Evolutionary conservation across 2,329 filamentous ascomycete genomes (phyloP).

Genomic region (Basipetospora chlamydospora): DNA sequence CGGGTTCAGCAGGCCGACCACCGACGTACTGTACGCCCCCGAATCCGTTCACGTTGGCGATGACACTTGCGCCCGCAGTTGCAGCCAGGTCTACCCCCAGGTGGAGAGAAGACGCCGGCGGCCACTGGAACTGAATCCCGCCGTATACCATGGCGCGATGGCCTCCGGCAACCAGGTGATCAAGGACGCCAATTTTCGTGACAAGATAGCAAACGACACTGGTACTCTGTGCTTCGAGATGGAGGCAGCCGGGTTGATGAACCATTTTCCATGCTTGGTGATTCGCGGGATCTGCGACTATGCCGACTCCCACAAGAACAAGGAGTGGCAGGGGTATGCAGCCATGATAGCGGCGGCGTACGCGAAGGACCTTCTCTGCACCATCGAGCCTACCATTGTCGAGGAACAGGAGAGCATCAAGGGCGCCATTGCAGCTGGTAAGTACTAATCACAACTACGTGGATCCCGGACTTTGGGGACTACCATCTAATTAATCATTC

Average conservation of each 20-base stretch:
- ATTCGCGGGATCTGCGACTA: slow-evolving; percentile 23
- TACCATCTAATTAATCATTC: too few species aligned
- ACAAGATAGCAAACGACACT: slow-evolving; percentile 1
- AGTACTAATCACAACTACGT: too few species aligned
- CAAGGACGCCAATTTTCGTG: slow-evolving; percentile 10
- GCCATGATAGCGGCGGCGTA: slow-evolving; percentile 17
- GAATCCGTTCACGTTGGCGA: too few species aligned
- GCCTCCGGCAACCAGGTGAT: slow-evolving; percentile 10
- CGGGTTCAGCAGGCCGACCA: too few species aligned
- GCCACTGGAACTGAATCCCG: too few species aligned
- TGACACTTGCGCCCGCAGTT: background rate
- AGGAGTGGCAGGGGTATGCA: slow-evolving; percentile 17
- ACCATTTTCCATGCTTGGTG: slow-evolving; percentile 16
- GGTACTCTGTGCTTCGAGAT: slow-evolving; percentile 13
- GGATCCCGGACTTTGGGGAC: too few species aligned
- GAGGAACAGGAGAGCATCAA: slow-evolving; percentile 7
- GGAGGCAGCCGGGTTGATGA: slow-evolving; percentile 17
- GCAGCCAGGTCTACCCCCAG: background rate
- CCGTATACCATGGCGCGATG: slow-evolving; percentile 10
- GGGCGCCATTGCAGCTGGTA: too few species aligned
- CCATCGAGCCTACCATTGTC: slow-evolving; percentile 9
- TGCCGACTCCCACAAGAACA: slow-evolving; percentile 18
- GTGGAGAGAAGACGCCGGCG: slow-evolving; percentile 4
- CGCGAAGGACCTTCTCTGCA: slow-evolving; percentile 12
- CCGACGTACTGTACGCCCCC: too few species aligned